Conservation (phyloP, 768 basidiomycete genomes). For the Naematelia encephala region DNA sequence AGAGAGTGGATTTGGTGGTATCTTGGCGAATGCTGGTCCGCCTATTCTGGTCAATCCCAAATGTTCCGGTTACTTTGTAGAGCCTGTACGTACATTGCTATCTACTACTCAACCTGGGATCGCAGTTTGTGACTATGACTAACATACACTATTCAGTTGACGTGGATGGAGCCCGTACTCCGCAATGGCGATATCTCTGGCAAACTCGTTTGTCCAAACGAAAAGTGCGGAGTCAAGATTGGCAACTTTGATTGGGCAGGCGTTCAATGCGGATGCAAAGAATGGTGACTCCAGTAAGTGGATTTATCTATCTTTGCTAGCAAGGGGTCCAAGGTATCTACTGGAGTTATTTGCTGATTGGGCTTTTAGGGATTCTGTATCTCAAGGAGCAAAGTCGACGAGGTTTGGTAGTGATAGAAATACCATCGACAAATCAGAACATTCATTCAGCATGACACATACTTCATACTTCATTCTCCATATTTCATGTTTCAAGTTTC, state of each 20-base stretch:
- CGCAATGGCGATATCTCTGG: constrained; percentile 73
- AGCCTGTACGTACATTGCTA: constrained; percentile 65
- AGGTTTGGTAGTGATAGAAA: constrained; percentile 55
- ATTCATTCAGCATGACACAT: too few relatives aligned
- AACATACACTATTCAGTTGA: constrained; percentile 63
- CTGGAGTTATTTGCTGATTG: background rate
- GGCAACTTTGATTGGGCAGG: constrained; percentile 99
- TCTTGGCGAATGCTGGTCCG: constrained; percentile 20
- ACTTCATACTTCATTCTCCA: too few relatives aligned
- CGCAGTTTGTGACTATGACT: too few relatives aligned
- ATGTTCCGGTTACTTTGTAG: constrained; percentile 96
- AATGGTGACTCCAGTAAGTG: constrained; percentile 84
- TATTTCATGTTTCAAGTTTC: too few relatives aligned
- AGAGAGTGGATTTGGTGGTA: constrained; percentile 8
- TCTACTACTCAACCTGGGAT: too few relatives aligned
- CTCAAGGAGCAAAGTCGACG: constrained; percentile 59
- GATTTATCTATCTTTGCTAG: background rate
- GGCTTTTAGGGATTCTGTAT: constrained; percentile 58
- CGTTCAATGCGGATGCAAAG: constrained; percentile 80
- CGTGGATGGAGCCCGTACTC: constrained; percentile 90
- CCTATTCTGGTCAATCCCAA: constrained; percentile 64
- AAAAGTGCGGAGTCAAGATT: constrained; percentile 82
- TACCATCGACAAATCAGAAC: too few relatives aligned
- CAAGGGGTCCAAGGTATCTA: background rate
- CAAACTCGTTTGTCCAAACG: constrained; percentile 88